A percentile compares a stretch with the other conserved stretches of the same genome.
Conservation (phyloP, 2,329 filamentous ascomycete species). For the Trematosphaeria pertusa region DNA sequence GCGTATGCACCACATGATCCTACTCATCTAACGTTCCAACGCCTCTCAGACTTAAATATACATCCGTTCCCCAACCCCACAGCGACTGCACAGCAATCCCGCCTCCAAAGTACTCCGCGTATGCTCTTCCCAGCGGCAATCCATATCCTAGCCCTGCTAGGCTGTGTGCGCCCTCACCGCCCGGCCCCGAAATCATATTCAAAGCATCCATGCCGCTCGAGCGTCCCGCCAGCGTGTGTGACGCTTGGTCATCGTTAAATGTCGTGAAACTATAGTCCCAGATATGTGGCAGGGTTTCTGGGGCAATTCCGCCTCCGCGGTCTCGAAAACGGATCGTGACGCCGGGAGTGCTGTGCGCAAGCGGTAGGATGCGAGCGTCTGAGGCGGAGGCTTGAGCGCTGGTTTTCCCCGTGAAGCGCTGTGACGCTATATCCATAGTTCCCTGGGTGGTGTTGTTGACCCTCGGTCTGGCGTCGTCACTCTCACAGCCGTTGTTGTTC, state of each 20-base stretch:
- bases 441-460: slow-evolving; percentile 41
- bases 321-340: slow-evolving; percentile 96
- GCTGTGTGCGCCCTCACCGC: slow-evolving; percentile 76
- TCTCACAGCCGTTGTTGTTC: slow-evolving; percentile 15
- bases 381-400: slow-evolving; percentile 17
- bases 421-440: slow-evolving; percentile 39
- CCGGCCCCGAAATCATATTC: slow-evolving; percentile 75
- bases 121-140: slow-evolving; percentile 85
- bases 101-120: slow-evolving; percentile 97
- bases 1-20: too few relatives aligned
- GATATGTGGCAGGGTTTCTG: slow-evolving; percentile 82
- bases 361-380: slow-evolving; percentile 50
- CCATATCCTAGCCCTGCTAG: slow-evolving; percentile 93
- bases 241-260: slow-evolving; percentile 72
- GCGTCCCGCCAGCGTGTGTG: slow-evolving; percentile 53
- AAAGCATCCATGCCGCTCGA: slow-evolving; percentile 67
- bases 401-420: slow-evolving; percentile 33
- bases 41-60: slow-evolving; percentile 68
- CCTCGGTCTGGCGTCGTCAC: slow-evolving; percentile 15
- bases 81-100: slow-evolving; percentile 94
- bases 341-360: slow-evolving; percentile 68
- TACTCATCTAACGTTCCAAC: slow-evolving; percentile 57
- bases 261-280: slow-evolving; percentile 99
- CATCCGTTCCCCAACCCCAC: slow-evolving; percentile 86
- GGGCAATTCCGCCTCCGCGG: slow-evolving; percentile 89